Conservation (phyloP, 2,329 filamentous ascomycete genomes). For the Paecilomyces sp. region DNA sequence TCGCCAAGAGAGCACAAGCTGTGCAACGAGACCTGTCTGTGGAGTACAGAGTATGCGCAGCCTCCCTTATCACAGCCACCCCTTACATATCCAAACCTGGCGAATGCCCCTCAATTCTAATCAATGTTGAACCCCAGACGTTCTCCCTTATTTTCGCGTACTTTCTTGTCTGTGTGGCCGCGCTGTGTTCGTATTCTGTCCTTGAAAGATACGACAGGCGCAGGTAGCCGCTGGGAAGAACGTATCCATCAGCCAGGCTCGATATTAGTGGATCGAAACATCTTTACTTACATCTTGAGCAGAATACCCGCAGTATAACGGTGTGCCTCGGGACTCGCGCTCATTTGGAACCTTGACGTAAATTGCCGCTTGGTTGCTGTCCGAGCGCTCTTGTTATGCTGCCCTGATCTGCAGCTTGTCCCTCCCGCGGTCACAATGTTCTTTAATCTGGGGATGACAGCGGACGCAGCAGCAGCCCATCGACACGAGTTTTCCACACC, state of each 20-base stretch:
- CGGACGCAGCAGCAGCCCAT: slow-evolving; percentile 38
- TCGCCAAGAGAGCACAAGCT: neutral
- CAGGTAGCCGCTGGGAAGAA: neutral
- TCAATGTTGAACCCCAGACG: neutral
- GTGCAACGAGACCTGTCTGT: neutral
- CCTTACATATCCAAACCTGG: neutral
- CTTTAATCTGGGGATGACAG: slow-evolving; percentile 36
- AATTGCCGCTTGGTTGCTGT: neutral
- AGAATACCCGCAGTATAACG: neutral
- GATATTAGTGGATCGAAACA: neutral
- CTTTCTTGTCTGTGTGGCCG: neutral
- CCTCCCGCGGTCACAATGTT: slow-evolving; percentile 19
- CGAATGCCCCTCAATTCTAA: neutral
- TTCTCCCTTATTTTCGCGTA: neutral
- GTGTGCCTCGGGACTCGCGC: neutral
- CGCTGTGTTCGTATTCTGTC: neutral
- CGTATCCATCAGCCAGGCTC: neutral
- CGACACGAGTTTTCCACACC: slow-evolving; percentile 24
- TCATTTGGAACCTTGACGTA: neutral
- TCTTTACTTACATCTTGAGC: neutral
- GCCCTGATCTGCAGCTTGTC: neutral
- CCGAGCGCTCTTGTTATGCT: neutral
- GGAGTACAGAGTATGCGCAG: neutral
- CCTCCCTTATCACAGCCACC: neutral
- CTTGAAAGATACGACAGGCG: neutral